phyloP scores from a whole-genome alignment of 331 rosid genomes.

The Rosa hybrid region DNA sequence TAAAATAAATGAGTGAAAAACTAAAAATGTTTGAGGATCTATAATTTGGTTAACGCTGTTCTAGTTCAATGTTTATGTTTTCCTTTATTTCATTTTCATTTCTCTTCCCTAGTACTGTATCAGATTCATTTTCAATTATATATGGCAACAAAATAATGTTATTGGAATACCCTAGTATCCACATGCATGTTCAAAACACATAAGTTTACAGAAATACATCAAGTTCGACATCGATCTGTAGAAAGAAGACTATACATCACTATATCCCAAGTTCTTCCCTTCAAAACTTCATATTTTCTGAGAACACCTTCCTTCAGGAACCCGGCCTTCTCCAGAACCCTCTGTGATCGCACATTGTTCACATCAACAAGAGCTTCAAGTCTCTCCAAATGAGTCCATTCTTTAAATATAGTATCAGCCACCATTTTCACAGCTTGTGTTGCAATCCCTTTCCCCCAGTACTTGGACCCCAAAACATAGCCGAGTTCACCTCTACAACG shows the following conservation, averaged over 20 bases:
- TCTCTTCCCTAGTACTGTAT: too few relatives aligned
- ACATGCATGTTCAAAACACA: background rate
- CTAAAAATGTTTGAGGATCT: too few relatives aligned
- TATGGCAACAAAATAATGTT: too few relatives aligned
- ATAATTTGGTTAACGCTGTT: too few relatives aligned
- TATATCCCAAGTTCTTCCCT: slow-evolving; percentile 50
- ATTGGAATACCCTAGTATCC: too few relatives aligned
- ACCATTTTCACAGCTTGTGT: slow-evolving; percentile 52
- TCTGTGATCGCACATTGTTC: slow-evolving; percentile 56
- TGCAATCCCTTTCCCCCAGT: slow-evolving; percentile 71
- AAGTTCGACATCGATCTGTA: slow-evolving; percentile 18
- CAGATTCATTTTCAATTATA: too few relatives aligned
- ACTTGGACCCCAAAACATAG: slow-evolving; percentile 49
- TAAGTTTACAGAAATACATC: background rate
- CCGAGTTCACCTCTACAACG: slow-evolving; percentile 51
- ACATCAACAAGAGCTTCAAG: slow-evolving; percentile 77
- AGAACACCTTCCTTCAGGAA: slow-evolving; percentile 62
- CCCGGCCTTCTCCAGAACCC: slow-evolving; percentile 60
- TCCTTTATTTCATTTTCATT: too few relatives aligned
- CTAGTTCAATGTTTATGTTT: too few relatives aligned
- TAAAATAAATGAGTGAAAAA: too few relatives aligned
- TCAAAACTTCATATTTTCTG: slow-evolving; percentile 37
- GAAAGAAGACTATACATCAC: slow-evolving; percentile 54
- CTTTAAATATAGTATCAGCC: slow-evolving; percentile 40
- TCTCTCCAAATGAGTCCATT: slow-evolving; percentile 55